These are phyloP conservation scores for Schrenkiella parvula DNA, from an alignment of 345 rosid species.

Conservation along the genomic window DNA sequence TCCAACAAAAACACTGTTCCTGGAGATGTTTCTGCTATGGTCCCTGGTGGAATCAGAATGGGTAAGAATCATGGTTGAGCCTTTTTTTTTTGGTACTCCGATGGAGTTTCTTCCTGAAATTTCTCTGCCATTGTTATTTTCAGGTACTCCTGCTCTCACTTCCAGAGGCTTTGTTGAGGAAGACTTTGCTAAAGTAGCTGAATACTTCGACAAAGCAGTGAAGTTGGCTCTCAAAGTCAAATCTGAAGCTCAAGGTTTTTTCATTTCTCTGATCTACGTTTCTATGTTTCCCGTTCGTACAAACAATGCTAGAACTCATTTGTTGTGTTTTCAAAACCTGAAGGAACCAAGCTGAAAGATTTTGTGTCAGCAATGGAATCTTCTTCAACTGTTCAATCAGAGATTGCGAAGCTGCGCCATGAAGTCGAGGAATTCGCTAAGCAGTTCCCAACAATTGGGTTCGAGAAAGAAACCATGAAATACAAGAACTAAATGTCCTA, in stretches of 20 bases:
- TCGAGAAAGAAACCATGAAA: constrained; percentile 94
- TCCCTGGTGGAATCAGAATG: constrained; percentile 99
- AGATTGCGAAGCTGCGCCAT: constrained; percentile 60
- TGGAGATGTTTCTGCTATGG: constrained; percentile 99
- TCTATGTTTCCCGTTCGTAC: background rate
- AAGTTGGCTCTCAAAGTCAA: constrained; percentile 67
- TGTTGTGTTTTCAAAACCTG: constrained; percentile 19
- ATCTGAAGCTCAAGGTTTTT: constrained; percentile 73
- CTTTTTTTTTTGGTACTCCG: background rate
- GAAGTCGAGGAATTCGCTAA: constrained; percentile 86
- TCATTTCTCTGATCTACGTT: constrained; percentile 1
- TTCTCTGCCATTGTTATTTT: background rate
- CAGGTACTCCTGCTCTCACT: constrained; percentile 94
- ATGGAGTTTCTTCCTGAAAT: background rate
- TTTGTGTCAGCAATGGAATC: constrained; percentile 61
- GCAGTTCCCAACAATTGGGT: constrained; percentile 94
- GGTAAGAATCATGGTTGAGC: constrained; percentile 42
- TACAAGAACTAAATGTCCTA: constrained; percentile 65
- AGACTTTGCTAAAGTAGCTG: constrained; percentile 85
- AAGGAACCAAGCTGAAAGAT: constrained; percentile 95
- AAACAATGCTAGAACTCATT: background rate
- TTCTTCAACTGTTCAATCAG: constrained; percentile 55
- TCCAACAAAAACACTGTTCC: constrained; percentile 99
- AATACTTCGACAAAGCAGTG: constrained; percentile 75
- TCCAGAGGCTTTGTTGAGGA: constrained; percentile 88